Evolutionary conservation across 805 yeast species (phyloP).

Genomic region (Metschnikowia matae): DNA sequence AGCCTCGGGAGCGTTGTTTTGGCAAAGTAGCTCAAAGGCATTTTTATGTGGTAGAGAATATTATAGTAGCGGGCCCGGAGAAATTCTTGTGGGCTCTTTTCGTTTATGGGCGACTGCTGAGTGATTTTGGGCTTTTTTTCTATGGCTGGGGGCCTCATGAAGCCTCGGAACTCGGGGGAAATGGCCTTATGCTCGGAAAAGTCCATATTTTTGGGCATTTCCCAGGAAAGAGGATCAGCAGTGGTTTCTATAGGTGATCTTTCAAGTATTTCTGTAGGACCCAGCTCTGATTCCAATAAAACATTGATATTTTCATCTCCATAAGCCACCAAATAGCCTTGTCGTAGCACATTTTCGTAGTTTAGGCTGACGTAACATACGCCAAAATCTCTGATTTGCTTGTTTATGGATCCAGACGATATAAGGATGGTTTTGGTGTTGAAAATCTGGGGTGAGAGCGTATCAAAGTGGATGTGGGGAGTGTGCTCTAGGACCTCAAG

Average conservation of each 20-base stretch:
- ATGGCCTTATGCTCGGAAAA: not conserved
- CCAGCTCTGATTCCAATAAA: not conserved
- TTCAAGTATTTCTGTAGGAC: not conserved
- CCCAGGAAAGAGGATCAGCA: not conserved
- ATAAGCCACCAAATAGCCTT: not conserved
- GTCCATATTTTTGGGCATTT: not conserved
- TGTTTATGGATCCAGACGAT: not conserved
- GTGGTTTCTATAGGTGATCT: not conserved
- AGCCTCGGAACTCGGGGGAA: not conserved
- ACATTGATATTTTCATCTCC: not conserved
- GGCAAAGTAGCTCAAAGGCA: constrained; percentile 41
- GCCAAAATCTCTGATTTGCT: not conserved
- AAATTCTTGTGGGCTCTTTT: constrained; percentile 28
- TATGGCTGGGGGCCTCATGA: constrained; percentile 1
- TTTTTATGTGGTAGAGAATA: constrained; percentile 36
- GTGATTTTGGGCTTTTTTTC: not conserved
- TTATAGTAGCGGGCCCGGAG: constrained; percentile 32
- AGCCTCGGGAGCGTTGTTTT: constrained; percentile 50
- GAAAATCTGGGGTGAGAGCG: not conserved
- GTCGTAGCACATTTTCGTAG: not conserved
- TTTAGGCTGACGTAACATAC: not conserved
- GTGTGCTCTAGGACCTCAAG: not conserved
- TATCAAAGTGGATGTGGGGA: constrained; percentile 1
- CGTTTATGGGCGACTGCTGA: constrained; percentile 14
- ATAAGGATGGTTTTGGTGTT: not conserved